phyloP scores from a whole-genome alignment of 345 rosid species.

The Citrus sinensis region DNA sequence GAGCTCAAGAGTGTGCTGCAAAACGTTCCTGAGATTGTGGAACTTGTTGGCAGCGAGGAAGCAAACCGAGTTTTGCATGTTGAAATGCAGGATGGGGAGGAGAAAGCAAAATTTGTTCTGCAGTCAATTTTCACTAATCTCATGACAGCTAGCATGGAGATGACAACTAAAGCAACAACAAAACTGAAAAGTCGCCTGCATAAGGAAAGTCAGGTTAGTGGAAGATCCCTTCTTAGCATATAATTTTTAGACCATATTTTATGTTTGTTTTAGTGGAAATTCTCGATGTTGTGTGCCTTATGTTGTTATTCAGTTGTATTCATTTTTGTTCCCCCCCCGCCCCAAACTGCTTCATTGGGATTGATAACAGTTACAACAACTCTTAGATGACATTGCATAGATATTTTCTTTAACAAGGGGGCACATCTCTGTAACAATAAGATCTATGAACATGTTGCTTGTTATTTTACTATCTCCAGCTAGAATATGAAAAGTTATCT shows the following conservation, averaged over 20 bases:
- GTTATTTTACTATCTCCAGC: background rate
- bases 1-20: constrained; percentile 81
- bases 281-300: background rate
- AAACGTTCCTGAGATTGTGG: constrained; percentile 75
- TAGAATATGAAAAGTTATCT: background rate
- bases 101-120: constrained; percentile 57
- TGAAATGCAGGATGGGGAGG: constrained; percentile 44
- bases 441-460: background rate
- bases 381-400: background rate
- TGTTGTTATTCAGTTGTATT: background rate
- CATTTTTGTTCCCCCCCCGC: background rate
- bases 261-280: background rate
- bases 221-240: background rate
- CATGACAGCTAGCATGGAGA: constrained; percentile 73
- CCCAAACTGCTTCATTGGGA: background rate
- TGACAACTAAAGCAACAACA: constrained; percentile 46
- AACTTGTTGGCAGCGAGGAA: constrained; percentile 64
- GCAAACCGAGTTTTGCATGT: constrained; percentile 45
- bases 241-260: background rate
- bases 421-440: background rate
- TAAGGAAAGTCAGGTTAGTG: constrained; percentile 60
- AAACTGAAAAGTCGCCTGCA: constrained; percentile 66
- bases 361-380: background rate
- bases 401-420: background rate
- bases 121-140: constrained; percentile 75